phyloP scores from a whole-genome alignment of 305 asterid genomes.

The Stenogyne calaminthoides region DNA sequence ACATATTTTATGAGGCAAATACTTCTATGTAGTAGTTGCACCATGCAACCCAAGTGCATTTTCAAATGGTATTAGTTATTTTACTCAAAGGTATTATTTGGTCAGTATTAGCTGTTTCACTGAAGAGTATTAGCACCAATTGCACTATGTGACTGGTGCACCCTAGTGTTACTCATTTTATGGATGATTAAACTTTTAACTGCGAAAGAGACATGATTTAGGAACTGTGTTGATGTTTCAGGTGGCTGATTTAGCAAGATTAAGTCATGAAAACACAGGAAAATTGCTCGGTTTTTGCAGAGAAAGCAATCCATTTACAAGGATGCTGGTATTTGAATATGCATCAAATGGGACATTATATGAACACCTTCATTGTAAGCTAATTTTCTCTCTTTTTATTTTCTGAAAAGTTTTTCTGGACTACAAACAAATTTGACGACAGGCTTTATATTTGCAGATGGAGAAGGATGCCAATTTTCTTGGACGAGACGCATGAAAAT shows the following conservation, averaged over 20 bases:
- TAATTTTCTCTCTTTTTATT: background rate
- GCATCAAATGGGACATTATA: constrained; percentile 93
- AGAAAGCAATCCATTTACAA: constrained; percentile 81
- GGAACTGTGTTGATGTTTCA: constrained; percentile 29
- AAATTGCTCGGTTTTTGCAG: constrained; percentile 87
- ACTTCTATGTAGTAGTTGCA: too few species aligned
- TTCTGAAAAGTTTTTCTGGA: background rate
- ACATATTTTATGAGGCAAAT: background rate
- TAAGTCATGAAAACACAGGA: constrained; percentile 72
- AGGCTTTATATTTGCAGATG: constrained; percentile 55
- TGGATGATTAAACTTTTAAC: constrained; percentile 15
- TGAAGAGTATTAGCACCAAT: too few species aligned
- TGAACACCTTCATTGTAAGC: constrained; percentile 93
- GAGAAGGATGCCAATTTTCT: constrained; percentile 89
- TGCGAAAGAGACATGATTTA: background rate
- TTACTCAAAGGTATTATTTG: too few species aligned
- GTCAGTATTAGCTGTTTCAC: too few species aligned
- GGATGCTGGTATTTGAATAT: constrained; percentile 95
- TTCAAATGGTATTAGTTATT: too few species aligned
- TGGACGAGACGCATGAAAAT: constrained; percentile 97
- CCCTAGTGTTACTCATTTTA: too few species aligned
- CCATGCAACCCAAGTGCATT: too few species aligned
- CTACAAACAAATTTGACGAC: constrained; percentile 14
- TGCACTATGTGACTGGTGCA: too few species aligned
- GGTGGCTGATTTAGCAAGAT: constrained; percentile 92